Base-by-base conservation (phyloP, 192 early-diverging fungal species). In the Coemansia sp. region DNA sequence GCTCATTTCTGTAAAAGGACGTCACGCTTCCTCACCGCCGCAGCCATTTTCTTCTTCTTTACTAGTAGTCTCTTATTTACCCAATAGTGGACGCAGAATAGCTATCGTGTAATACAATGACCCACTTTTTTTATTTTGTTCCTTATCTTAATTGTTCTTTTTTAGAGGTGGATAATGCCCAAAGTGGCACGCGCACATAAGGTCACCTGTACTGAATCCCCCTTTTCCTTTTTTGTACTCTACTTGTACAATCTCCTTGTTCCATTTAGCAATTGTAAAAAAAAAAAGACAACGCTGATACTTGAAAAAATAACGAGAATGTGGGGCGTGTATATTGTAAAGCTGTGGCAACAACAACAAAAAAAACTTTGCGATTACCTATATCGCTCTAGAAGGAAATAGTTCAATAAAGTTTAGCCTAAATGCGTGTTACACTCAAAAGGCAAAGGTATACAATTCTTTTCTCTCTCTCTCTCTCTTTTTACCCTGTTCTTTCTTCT, bases 91-190 rank as follows among this genome's bases (percentile, higher is more conserved):
- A 18, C 57, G 57, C 57, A 60, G 57, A 34, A 60, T 36, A 5
- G 15, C 57, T 60, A 33, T 33, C 57, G 57, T 60, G 57, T 60
- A n/a, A 60, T 33, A 60, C 57, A 60, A 57, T 57, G 57, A n/a
- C 33, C 57, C 7, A 8, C 20, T 52, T 22, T 52, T 29, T 29
- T 54, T 59, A 18, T 31, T 34, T 33, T 60, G 12, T 60, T 33
- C 1, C 57, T 60, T 33, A 11, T n/a, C 29, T 34, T 18, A 60
- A 34, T 60, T 60, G 31, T 34, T 57, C 36, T 13, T 57, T 13
- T 57, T 16, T 57, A 31, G 3, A 57, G 29, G 27, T 31, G 27
- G 54, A 57, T 57, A 57, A 57, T 57, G 54, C 3, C 54, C 54
- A 3, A 54, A 20, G 24, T 27, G 52, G 22, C 52, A 31, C 31